These are phyloP conservation scores for Obelidium mucronatum DNA, from an alignment of 192 early-diverging fungal genomes.

Conservation along the genomic window DNA sequence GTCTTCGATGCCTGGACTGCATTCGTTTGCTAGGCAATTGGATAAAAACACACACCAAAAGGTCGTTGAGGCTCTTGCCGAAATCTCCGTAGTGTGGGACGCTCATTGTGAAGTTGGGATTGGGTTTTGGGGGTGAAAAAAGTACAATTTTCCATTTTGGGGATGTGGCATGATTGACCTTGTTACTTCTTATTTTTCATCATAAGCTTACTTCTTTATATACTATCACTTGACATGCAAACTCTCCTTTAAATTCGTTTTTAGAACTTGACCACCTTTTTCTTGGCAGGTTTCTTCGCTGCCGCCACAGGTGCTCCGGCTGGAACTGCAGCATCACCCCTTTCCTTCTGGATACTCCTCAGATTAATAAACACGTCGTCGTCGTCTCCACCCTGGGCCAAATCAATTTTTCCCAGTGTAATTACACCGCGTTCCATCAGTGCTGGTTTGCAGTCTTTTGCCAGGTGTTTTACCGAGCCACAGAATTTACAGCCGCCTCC, in stretches of 20 bases:
- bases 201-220: too few species aligned
- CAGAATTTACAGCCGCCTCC: constrained; percentile 91
- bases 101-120: constrained; percentile 41
- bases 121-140: constrained; percentile 13
- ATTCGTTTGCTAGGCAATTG: too few species aligned
- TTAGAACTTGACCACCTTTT: constrained; percentile 29
- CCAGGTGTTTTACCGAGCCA: constrained; percentile 84
- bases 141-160: not conserved
- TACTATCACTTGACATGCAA: too few species aligned
- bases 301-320: not conserved
- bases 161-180: too few species aligned
- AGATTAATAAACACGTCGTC: constrained; percentile 87
- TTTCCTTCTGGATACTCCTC: constrained; percentile 53
- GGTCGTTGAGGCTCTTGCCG: constrained; percentile 93
- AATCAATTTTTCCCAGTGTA: constrained; percentile 78
- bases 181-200: too few species aligned
- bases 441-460: constrained; percentile 78
- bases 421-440: constrained; percentile 59
- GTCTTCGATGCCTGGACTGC: too few species aligned
- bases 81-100: constrained; percentile 93
- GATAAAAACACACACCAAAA: too few species aligned
- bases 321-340: not conserved
- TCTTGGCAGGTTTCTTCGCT: not conserved
- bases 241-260: too few species aligned
- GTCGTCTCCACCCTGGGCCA: constrained; percentile 91